Evolutionary conservation across 2,329 filamentous ascomycete species (phyloP).

Genomic region (Aureobasidium melanogenum): DNA sequence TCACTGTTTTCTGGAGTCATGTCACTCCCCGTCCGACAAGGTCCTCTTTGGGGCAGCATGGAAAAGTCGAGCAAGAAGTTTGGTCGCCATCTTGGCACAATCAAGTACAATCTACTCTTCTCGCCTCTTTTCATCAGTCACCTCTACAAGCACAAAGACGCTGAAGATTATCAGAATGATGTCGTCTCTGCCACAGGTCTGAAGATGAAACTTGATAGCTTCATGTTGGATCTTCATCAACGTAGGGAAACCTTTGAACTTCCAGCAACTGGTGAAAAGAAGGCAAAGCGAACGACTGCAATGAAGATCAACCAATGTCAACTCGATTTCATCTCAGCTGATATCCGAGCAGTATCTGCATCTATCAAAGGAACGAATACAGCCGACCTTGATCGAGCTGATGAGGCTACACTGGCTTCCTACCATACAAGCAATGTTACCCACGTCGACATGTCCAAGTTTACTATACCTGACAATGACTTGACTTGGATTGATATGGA

Average conservation of each 20-base stretch:
- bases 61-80: slow-evolving; percentile 99
- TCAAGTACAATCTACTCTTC: slow-evolving; percentile 91
- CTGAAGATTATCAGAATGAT: slow-evolving; percentile 70
- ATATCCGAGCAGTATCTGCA: slow-evolving; percentile 87
- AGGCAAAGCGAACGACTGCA: slow-evolving; percentile 72
- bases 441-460: slow-evolving; percentile 62
- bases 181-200: slow-evolving; percentile 88
- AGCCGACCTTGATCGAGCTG: slow-evolving; percentile 61
- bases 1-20: slow-evolving; percentile 90
- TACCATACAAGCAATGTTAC: slow-evolving; percentile 34
- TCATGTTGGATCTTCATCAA: slow-evolving; percentile 94
- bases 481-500: slow-evolving; percentile 99
- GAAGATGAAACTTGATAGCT: slow-evolving; percentile 90
- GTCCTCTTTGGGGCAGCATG: slow-evolving; percentile 77
- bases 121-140: slow-evolving; percentile 92
- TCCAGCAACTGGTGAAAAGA: slow-evolving; percentile 56
- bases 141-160: slow-evolving; percentile 97
- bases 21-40: slow-evolving; percentile 90
- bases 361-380: slow-evolving; percentile 72
- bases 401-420: slow-evolving; percentile 52
- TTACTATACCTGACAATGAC: slow-evolving; percentile 92
- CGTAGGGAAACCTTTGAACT: slow-evolving; percentile 84
- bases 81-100: slow-evolving; percentile 89
- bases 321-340: slow-evolving; percentile 81
- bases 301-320: slow-evolving; percentile 96